phyloP scores from a whole-genome alignment of 805 yeast species.

The Monosporozyma siamensis region DNA sequence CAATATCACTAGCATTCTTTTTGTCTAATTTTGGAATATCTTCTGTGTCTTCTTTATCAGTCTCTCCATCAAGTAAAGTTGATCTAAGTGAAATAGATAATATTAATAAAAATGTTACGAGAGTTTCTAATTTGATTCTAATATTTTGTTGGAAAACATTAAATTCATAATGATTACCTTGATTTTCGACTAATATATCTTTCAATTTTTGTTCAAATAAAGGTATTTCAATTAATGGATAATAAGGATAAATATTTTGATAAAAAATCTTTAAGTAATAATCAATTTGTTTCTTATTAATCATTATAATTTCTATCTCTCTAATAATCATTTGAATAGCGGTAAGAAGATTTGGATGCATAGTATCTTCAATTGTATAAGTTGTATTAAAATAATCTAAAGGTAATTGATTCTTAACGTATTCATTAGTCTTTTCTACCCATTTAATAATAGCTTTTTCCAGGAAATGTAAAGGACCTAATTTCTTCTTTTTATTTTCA shows the following conservation, averaged over 20 bases:
- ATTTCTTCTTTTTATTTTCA: background rate
- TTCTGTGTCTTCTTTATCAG: background rate
- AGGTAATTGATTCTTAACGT: conserved; percentile 8
- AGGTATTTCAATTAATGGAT: conserved; percentile 15
- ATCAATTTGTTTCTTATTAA: conserved; percentile 8
- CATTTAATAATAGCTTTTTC: conserved; percentile 15
- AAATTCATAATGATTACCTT: conserved; percentile 6
- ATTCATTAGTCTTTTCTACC: conserved; percentile 7
- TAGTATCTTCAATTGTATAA: conserved; percentile 10
- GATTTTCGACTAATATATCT: conserved; percentile 4
- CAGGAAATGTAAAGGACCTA: conserved; percentile 11
- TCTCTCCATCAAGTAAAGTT: background rate
- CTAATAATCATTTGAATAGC: conserved; percentile 6
- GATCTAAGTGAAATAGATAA: conserved; percentile 7
- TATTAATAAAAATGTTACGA: conserved; percentile 7
- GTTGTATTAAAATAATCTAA: conserved; percentile 11
- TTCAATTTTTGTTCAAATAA: conserved; percentile 8
- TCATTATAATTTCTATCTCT: conserved; percentile 11
- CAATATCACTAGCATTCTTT: conserved; percentile 3
- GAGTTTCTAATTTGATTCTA: conserved; percentile 10
- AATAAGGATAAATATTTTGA: conserved; percentile 17
- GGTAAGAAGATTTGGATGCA: conserved; percentile 7
- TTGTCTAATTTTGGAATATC: background rate
- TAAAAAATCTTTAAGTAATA: conserved; percentile 11
- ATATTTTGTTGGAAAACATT: conserved; percentile 8